Evolutionary conservation across 768 basidiomycete species (phyloP), one percentile per base, ranked within the genome.

Genomic region (Trametes maxima): DNA sequence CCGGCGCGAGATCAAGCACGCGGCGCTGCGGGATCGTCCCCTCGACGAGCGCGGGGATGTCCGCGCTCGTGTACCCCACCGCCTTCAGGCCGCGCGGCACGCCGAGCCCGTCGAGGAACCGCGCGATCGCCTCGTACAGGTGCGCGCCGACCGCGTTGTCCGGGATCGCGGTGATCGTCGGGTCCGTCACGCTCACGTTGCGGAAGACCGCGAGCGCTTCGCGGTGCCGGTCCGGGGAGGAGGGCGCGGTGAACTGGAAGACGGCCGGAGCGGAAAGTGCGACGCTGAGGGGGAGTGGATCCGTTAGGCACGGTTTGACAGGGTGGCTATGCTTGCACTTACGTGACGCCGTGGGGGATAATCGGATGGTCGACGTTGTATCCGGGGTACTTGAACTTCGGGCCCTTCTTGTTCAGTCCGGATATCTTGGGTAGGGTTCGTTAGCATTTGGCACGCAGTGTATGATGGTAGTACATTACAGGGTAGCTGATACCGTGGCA

Each of bases 241-340:
- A 95, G 7, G 96, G 95, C 0, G 96, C 90, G 8, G 96, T 98
- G 75, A 95, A 98, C 69, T 90, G 85, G 82, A 98, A 98, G 45
- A 98, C 96, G 66, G 96, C 90, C 28, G 94, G 94, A 11, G 92
- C 94, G 19, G 93, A 92, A 58, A 96, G 77, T 5, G 95, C 93
- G 49, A 96, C 94, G 65, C 92, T 84, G 51, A 33, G 28, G 28
- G 61, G 62, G 36, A 37, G 36, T 17, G 62, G 13, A 11, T 39
- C 19, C 14, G 21, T 40, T 7, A 24, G 24, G n/a, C 35, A 28
- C 37, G 12, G 14, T 50, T 50, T 25, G 5, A 33, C 22, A 14
- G 11, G 6, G 24, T 16, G 2, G 36, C 16, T 16, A 13, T 6
- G 25, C 35, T 25, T 12, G 35, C 14, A 48, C 71, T 60, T 74